Evolutionary conservation across 331 rosid genomes (phyloP).

Genomic region (Quercus phellos): DNA sequence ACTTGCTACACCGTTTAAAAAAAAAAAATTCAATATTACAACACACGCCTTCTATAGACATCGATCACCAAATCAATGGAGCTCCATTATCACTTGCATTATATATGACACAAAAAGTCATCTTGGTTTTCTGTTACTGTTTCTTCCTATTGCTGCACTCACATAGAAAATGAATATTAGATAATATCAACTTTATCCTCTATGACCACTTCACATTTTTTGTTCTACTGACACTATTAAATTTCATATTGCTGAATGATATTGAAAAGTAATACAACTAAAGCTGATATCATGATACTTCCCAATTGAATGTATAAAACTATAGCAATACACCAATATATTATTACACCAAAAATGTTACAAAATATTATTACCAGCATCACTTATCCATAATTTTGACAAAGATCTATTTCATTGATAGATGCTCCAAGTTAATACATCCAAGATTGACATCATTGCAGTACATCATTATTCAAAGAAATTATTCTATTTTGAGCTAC

Average conservation of each 20-base stretch:
- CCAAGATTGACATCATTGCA: not conserved
- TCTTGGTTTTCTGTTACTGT: not conserved
- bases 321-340: not conserved
- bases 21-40: not conserved
- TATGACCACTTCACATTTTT: not conserved
- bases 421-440: not conserved
- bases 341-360: too few species aligned
- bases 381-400: not conserved
- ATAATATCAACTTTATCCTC: not conserved
- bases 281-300: not conserved
- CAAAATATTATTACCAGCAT: not conserved
- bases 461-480: not conserved
- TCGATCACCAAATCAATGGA: not conserved
- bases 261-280: not conserved
- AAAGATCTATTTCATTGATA: not conserved
- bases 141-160: not conserved
- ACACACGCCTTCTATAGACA: not conserved
- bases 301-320: not conserved
- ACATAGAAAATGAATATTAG: not conserved
- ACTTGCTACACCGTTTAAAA: not conserved
- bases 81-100: not conserved
- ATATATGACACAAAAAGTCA: not conserved
- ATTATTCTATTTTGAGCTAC: not conserved
- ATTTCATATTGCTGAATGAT: not conserved
- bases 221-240: not conserved